Conservation (phyloP, 345 rosid species). For the Syzygium grande region DNA sequence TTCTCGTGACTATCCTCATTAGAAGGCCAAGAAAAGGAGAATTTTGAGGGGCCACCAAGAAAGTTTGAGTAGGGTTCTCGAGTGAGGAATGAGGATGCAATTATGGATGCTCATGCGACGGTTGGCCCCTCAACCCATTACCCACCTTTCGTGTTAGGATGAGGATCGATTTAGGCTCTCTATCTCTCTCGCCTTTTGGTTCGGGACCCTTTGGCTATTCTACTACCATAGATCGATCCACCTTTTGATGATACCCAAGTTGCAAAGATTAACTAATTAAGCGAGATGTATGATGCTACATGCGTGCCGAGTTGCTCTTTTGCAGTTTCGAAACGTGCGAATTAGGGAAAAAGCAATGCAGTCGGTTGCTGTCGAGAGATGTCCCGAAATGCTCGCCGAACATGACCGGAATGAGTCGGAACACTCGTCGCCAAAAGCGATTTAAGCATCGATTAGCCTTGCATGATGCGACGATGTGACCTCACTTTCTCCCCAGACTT, state of each 20-base stretch:
- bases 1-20: background rate
- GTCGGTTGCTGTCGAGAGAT: background rate
- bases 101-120: background rate
- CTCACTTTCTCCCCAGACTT: background rate
- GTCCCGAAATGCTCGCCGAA: background rate
- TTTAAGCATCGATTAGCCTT: background rate
- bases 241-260: background rate
- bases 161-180: background rate
- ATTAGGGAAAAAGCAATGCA: background rate
- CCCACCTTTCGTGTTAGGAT: constrained; percentile 1
- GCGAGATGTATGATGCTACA: background rate
- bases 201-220: background rate
- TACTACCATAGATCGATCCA: background rate
- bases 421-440: background rate
- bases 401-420: background rate
- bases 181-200: background rate
- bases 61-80: background rate
- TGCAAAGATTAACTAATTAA: background rate
- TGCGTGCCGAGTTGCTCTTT: background rate
- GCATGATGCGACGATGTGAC: background rate
- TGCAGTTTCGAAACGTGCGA: too few relatives aligned
- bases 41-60: background rate
- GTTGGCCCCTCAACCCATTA: background rate
- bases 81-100: background rate
- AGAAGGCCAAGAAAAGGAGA: background rate